Conservation (phyloP, 2,329 filamentous ascomycete species). For the Mycocentrospora acerina region DNA sequence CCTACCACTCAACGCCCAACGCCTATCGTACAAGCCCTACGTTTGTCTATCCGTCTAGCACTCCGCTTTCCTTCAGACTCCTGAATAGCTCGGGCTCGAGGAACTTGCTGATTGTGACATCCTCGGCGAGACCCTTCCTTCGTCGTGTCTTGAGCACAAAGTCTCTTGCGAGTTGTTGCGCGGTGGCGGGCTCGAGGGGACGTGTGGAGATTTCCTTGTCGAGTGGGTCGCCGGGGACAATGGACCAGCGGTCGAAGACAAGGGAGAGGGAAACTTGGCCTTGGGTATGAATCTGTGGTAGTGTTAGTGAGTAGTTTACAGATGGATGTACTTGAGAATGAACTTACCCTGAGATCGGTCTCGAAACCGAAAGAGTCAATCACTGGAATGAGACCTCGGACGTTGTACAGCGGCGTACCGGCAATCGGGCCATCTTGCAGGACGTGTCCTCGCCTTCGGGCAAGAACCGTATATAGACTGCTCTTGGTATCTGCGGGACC, state of each 20-base stretch:
- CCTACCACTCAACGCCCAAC: constrained; percentile 1
- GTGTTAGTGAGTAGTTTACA: constrained; percentile 6
- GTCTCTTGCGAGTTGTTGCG: constrained; percentile 88
- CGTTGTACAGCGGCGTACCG: constrained; percentile 89
- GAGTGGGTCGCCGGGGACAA: constrained; percentile 92
- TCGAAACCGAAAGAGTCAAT: constrained; percentile 98
- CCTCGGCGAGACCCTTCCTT: constrained; percentile 91
- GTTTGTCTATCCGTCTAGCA: constrained; percentile 63
- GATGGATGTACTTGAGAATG: neutral
- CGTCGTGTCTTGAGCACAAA: constrained; percentile 95
- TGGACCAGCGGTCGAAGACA: constrained; percentile 93
- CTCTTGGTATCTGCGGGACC: constrained; percentile 87
- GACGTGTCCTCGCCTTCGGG: constrained; percentile 86
- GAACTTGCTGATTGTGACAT: constrained; percentile 94
- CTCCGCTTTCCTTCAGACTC: constrained; percentile 82
- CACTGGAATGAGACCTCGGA: constrained; percentile 87
- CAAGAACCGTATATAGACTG: constrained; percentile 87
- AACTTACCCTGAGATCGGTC: constrained; percentile 73
- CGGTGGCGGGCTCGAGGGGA: constrained; percentile 82
- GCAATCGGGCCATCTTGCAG: constrained; percentile 92
- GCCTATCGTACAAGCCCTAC: constrained; percentile 9
- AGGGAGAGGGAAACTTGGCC: constrained; percentile 87
- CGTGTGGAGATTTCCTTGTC: constrained; percentile 81
- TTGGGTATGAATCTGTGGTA: constrained; percentile 75
- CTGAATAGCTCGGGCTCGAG: constrained; percentile 92